These are phyloP conservation scores for Zygoascus sp. DNA, from an alignment of 1,139 yeast species.

Conservation along the genomic window DNA sequence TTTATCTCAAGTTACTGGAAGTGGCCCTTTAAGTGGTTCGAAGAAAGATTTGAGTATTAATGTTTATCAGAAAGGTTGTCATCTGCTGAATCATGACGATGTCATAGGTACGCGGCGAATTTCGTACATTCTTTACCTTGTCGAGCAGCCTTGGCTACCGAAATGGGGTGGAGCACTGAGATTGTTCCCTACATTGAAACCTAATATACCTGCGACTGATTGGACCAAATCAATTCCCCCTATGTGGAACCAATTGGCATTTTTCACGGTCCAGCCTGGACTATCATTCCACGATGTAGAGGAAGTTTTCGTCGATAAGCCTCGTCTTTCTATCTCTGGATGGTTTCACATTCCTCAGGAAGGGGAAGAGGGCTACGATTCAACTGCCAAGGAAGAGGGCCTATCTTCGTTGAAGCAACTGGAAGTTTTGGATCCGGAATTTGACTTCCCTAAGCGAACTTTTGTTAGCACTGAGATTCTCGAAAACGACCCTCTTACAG, in stretches of 20 bases:
- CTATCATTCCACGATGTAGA: slow-evolving; percentile 96
- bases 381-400: slow-evolving; percentile 73
- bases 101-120: slow-evolving; percentile 94
- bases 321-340: slow-evolving; percentile 89
- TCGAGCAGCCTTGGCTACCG: slow-evolving; percentile 60
- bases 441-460: slow-evolving; percentile 64
- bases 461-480: slow-evolving; percentile 16
- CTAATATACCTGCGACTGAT: slow-evolving; percentile 87
- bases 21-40: slow-evolving; percentile 83
- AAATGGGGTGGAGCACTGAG: slow-evolving; percentile 89
- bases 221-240: slow-evolving; percentile 69
- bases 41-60: slow-evolving; percentile 92
- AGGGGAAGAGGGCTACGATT: slow-evolving; percentile 76
- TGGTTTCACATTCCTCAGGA: slow-evolving; percentile 98
- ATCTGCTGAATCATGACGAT: slow-evolving; percentile 91
- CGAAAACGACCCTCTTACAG: slow-evolving; percentile 19
- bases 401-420: slow-evolving; percentile 78
- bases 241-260: slow-evolving; percentile 92
- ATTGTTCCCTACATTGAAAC: slow-evolving; percentile 77
- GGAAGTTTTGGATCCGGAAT: slow-evolving; percentile 59
- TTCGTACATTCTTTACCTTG: slow-evolving; percentile 79
- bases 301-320: slow-evolving; percentile 87
- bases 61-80: slow-evolving; percentile 90
- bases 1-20: slow-evolving; percentile 75
- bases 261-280: slow-evolving; percentile 95